These are phyloP conservation scores for Globisporangium middletonii DNA, from an alignment of 352 stramenopile genomes.

Conservation along the genomic window DNA sequence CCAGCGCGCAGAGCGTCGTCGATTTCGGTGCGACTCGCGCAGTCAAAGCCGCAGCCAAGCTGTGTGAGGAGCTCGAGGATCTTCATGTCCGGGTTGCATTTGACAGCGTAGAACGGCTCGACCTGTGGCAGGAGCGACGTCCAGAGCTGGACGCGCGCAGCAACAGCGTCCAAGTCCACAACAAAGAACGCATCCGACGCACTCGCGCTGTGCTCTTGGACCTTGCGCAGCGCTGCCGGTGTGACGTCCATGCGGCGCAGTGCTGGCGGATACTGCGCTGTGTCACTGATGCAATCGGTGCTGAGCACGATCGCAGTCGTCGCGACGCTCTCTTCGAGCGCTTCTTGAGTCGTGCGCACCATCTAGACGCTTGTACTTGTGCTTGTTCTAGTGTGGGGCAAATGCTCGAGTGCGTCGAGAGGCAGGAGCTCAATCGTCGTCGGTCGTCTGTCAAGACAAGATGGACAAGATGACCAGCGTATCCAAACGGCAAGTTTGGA, in stretches of 20 bases:
- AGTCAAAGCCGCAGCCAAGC: constrained; percentile 89
- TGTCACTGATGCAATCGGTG: background rate
- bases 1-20: constrained; percentile 66
- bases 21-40: constrained; percentile 87
- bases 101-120: constrained; percentile 93
- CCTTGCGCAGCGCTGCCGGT: background rate
- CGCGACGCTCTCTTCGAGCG: constrained; percentile 3
- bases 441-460: too few species aligned
- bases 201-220: constrained; percentile 27
- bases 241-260: constrained; percentile 8
- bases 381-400: background rate
- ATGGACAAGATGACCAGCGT: too few species aligned
- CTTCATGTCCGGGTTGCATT: constrained; percentile 90
- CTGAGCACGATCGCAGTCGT: constrained; percentile 1
- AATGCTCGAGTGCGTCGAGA: too few species aligned
- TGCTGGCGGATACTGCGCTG: background rate
- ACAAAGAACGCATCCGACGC: constrained; percentile 83
- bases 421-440: too few species aligned
- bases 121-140: constrained; percentile 70
- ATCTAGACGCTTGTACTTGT: background rate
- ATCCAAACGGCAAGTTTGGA: too few species aligned
- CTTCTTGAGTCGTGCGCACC: constrained; percentile 7
- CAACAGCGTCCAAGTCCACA: constrained; percentile 71
- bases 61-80: constrained; percentile 59
- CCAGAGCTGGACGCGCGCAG: constrained; percentile 76